phyloP scores from a whole-genome alignment of 352 stramenopile species.

The Albugo laibachii region DNA sequence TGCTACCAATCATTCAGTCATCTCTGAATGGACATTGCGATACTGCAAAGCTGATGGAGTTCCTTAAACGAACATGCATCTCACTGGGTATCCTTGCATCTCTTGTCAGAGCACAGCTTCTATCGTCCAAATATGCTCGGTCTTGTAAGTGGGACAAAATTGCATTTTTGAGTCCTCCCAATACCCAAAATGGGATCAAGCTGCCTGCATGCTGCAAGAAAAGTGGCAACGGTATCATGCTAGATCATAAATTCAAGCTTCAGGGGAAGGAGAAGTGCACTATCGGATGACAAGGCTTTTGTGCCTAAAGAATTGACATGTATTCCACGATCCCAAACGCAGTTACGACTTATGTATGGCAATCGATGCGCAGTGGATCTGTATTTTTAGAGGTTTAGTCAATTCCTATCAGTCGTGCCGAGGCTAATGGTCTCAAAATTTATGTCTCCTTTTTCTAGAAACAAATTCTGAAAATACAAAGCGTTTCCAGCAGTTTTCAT shows the following conservation, averaged over 20 bases:
- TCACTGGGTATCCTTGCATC: slow-evolving; percentile 65
- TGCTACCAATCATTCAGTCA: slow-evolving; percentile 76
- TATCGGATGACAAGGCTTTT: slow-evolving; percentile 74
- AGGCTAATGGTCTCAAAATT: slow-evolving; percentile 1
- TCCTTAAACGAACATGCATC: slow-evolving; percentile 63
- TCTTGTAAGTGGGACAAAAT: slow-evolving; percentile 15
- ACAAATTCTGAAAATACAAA: slow-evolving; percentile 69
- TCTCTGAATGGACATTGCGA: slow-evolving; percentile 63
- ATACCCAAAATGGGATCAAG: not conserved
- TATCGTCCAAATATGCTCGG: slow-evolving; percentile 66
- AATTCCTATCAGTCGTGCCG: not conserved
- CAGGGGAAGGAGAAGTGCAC: slow-evolving; percentile 69
- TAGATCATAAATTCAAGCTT: slow-evolving; percentile 76
- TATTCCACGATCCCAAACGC: slow-evolving; percentile 68
- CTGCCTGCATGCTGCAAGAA: not conserved
- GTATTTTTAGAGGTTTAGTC: slow-evolving; percentile 66
- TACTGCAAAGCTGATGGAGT: slow-evolving; percentile 55
- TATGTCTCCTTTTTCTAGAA: slow-evolving; percentile 21
- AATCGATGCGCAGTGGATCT: slow-evolving; percentile 78
- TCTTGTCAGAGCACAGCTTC: slow-evolving; percentile 60
- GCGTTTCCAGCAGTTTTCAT: slow-evolving; percentile 46
- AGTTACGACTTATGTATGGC: slow-evolving; percentile 65
- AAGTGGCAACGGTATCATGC: slow-evolving; percentile 67
- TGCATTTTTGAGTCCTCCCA: slow-evolving; percentile 7
- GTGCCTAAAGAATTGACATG: slow-evolving; percentile 61